Evolutionary conservation across 1,284 basidiomycete genomes (phyloP).

Genomic region (Leccinum fallax): DNA sequence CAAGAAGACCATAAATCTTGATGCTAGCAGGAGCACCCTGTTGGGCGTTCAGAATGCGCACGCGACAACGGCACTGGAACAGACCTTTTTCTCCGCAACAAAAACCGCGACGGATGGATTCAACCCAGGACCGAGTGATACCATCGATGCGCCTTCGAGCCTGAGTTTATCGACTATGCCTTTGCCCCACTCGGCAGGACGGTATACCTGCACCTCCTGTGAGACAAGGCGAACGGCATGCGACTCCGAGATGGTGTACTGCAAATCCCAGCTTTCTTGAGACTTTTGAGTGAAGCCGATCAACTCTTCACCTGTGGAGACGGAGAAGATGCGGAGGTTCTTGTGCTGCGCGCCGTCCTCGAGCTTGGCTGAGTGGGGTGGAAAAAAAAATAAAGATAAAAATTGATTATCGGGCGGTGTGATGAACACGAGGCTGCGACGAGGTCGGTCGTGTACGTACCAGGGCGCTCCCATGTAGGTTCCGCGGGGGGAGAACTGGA

Average conservation of each 20-base stretch:
- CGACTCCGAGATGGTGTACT: conserved; percentile 90
- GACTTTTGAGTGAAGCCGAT: conserved; percentile 48
- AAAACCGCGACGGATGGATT: conserved; percentile 90
- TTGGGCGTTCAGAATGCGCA: conserved; percentile 2
- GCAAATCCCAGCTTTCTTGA: conserved; percentile 84
- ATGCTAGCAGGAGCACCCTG: conserved; percentile 91
- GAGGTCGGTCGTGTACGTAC: too few species aligned
- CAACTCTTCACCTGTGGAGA: too few species aligned
- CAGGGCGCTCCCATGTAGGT: too few species aligned
- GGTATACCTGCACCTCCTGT: conserved; percentile 88
- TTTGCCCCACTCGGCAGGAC: conserved; percentile 76
- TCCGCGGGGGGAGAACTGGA: too few species aligned
- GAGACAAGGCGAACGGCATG: conserved; percentile 85
- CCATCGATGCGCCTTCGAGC: conserved; percentile 78
- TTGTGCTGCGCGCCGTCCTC: too few species aligned
- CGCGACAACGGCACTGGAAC: background rate
- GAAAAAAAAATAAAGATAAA: too few species aligned
- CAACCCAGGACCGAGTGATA: conserved; percentile 82
- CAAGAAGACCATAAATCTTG: conserved; percentile 80
- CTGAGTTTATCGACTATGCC: conserved; percentile 82
- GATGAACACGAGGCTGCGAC: too few species aligned
- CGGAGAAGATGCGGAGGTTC: conserved; percentile 63
- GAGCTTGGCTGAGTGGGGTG: too few species aligned
- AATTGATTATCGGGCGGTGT: too few species aligned
- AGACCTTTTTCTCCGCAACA: conserved; percentile 89